A percentile compares a stretch with the other conserved stretches of the same genome.
These are phyloP conservation scores for Geotrichum bryndzae DNA, from an alignment of 1,139 yeast genomes.

Conservation along the genomic window DNA sequence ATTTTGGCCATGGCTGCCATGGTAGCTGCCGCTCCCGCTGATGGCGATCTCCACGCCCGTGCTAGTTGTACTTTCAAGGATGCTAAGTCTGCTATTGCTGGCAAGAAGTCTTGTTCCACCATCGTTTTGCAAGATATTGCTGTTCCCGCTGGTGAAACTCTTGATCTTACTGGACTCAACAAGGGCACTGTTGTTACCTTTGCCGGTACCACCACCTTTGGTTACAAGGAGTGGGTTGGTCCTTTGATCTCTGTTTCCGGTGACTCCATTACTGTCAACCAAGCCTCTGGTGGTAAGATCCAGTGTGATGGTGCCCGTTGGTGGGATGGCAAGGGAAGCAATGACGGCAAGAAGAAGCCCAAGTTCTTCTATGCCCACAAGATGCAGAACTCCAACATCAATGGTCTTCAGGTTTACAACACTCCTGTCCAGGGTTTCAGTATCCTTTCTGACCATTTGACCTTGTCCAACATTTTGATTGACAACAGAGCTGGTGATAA, in stretches of 20 bases:
- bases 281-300: conserved; percentile 8
- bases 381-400: conserved; percentile 1
- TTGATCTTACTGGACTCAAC: conserved; percentile 4
- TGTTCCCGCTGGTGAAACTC: conserved; percentile 9
- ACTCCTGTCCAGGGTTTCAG: conserved; percentile 12
- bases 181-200: conserved; percentile 7
- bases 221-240: conserved; percentile 6
- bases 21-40: conserved; percentile 7
- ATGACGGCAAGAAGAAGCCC: conserved; percentile 9
- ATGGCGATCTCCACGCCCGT: conserved; percentile 5
- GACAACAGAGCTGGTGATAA: conserved; percentile 6
- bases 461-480: background rate
- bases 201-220: conserved; percentile 8
- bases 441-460: conserved; percentile 4
- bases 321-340: conserved; percentile 10
- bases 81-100: conserved; percentile 3
- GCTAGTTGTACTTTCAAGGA: conserved; percentile 1
- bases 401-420: conserved; percentile 7
- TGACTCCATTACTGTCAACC: conserved; percentile 2
- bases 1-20: background rate
- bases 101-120: conserved; percentile 2
- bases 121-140: conserved; percentile 1
- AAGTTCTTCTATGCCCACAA: conserved; percentile 9
- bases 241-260: conserved; percentile 11
- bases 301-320: conserved; percentile 7